Evolutionary conservation across 2,329 filamentous ascomycete species (phyloP).

Genomic region (Ophiocordyceps unilateralis): DNA sequence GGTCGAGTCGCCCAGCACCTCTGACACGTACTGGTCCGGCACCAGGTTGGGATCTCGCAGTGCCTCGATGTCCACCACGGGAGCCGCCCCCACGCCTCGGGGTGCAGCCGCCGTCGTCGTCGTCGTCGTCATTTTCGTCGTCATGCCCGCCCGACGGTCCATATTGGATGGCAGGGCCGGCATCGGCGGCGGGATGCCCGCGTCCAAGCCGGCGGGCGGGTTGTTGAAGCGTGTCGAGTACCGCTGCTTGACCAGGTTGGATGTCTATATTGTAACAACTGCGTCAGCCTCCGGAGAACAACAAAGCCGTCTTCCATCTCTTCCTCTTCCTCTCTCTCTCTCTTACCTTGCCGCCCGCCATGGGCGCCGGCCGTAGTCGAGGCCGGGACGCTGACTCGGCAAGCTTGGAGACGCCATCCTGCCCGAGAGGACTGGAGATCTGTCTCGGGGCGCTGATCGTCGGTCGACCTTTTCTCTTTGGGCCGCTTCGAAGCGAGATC

Average conservation of each 20-base stretch:
- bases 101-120: slow-evolving; percentile 27
- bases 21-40: slow-evolving; percentile 62
- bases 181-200: slow-evolving; percentile 39
- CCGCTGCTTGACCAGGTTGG: slow-evolving; percentile 79
- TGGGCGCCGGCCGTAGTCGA: slow-evolving; percentile 28
- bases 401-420: slow-evolving; percentile 23
- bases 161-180: slow-evolving; percentile 44
- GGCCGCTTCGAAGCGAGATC: slow-evolving; percentile 43
- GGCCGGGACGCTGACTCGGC: slow-evolving; percentile 18
- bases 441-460: slow-evolving; percentile 44
- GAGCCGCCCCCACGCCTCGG: slow-evolving; percentile 31
- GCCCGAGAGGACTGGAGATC: slow-evolving; percentile 42
- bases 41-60: slow-evolving; percentile 64
- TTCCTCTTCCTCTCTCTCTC: neutral
- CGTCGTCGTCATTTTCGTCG: neutral
- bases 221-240: slow-evolving; percentile 90
- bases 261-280: slow-evolving; percentile 28
- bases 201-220: slow-evolving; percentile 50
- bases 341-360: slow-evolving; percentile 36
- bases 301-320: neutral
- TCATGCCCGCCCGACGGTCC: slow-evolving; percentile 19
- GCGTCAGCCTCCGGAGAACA: neutral
- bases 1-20: slow-evolving; percentile 64
- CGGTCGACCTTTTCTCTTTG: slow-evolving; percentile 43
- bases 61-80: slow-evolving; percentile 58